Base-by-base conservation (phyloP, 2,329 filamentous ascomycete species). In the Clonostachys solani region DNA sequence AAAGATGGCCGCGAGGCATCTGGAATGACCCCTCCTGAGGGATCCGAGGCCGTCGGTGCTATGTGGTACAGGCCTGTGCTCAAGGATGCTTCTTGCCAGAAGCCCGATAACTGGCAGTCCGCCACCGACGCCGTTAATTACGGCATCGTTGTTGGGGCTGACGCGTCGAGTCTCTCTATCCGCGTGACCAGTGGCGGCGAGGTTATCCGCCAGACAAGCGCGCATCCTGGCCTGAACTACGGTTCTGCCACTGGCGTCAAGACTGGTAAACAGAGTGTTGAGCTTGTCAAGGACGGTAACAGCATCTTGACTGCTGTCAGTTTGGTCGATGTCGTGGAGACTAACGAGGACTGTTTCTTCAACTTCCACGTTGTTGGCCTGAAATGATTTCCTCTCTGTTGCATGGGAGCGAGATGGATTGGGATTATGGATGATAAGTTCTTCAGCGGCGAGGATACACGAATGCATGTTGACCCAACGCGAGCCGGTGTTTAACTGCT, bases 41-140 rank as follows among this genome's bases (percentile, higher is more conserved):
- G 43, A 40, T 23, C 29, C 34, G 19, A 38, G 6, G 40, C 45
- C n/a, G 23, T 42, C 12, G 51, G 51, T 19, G 49, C 51, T 19
- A 49, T 51, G 45, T 53, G 51, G 51, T 51, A 53, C 47, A 43
- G 47, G 12, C 19, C 19, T 18, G 18, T 49, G 15, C 43, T 47
- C 34, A 47, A 45, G 37, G 44, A 17, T 23, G 45, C 42, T 19
- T 40, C 12, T 19, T 36, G 49, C 38, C n/a, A 45, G 16, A 40
- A 34, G 49, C 47, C 43, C 10, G 36, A 38, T 40, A 42, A 45
- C 42, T 16, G 15, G 15, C 13, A 46, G 35, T 29, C 49, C 9
- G 49, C 46, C n/a, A n/a, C 46, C 23, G 49, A 48, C 43, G 47
- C 49, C 15, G 47, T 51, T 10, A 48, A 49, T 40, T 50, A 47